A percentile compares a stretch with the other conserved stretches of the same genome.
Evolutionary conservation across 306 rosid species (phyloP).

Genomic region (Sicyos baderoa): DNA sequence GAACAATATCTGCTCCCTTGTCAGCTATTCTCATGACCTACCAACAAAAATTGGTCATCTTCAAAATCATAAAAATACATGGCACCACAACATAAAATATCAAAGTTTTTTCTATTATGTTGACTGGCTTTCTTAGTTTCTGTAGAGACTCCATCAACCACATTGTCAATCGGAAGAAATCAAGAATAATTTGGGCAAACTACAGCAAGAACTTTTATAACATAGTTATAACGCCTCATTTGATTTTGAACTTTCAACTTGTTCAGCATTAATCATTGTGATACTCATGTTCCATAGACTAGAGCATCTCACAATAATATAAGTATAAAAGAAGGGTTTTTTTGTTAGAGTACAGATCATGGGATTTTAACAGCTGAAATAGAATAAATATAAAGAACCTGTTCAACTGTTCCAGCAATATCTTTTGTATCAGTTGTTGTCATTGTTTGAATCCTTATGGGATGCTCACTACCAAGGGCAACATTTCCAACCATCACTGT

Average conservation of each 20-base stretch:
- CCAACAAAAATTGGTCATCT: slow-evolving; percentile 21
- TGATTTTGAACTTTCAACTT: background rate
- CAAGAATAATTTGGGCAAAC: slow-evolving; percentile 6
- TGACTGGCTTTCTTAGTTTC: background rate
- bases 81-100: background rate
- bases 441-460: slow-evolving; percentile 98
- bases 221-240: slow-evolving; percentile 2
- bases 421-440: slow-evolving; percentile 93
- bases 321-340: background rate
- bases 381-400: slow-evolving; percentile 42
- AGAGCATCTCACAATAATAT: slow-evolving; percentile 1
- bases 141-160: slow-evolving; percentile 6
- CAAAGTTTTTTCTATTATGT: background rate
- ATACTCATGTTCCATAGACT: background rate
- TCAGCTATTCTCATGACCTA: slow-evolving; percentile 96
- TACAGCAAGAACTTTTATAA: background rate
- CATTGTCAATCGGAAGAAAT: background rate
- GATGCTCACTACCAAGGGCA: slow-evolving; percentile 84
- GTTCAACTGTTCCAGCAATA: slow-evolving; percentile 84
- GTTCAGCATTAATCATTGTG: background rate
- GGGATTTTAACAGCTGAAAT: slow-evolving; percentile 2
- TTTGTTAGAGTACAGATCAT: background rate
- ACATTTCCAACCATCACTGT: slow-evolving; percentile 95
- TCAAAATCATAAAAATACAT: slow-evolving; percentile 12
- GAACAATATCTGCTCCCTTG: slow-evolving; percentile 83